Percentiles rank a stretch among this genome's conserved stretches.
These are phyloP conservation scores for Mycena chlorophos DNA, from an alignment of 768 basidiomycete genomes.

Conservation along the genomic window DNA sequence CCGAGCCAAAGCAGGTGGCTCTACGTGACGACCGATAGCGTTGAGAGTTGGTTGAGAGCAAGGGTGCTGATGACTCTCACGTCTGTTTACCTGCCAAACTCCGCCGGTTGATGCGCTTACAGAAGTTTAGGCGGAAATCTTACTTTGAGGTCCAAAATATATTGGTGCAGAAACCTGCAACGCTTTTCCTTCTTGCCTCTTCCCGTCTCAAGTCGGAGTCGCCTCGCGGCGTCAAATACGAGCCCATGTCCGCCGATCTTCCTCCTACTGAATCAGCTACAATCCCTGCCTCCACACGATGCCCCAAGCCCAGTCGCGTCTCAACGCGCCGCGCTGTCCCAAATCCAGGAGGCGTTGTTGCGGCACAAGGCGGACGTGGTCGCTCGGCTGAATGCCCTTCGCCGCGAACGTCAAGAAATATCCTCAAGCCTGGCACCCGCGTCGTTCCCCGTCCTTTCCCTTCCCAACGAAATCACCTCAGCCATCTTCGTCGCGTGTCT, in stretches of 20 bases:
- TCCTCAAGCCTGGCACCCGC: too few relatives aligned
- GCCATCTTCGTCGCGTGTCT: constrained; percentile 9
- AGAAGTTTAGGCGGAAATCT: too few relatives aligned
- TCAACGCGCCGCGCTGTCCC: background rate
- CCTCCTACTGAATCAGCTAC: background rate
- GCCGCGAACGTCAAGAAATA: too few relatives aligned
- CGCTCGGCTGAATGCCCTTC: background rate
- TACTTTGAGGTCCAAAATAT: too few relatives aligned
- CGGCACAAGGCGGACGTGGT: background rate
- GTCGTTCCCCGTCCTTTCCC: constrained; percentile 1
- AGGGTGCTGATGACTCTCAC: too few relatives aligned
- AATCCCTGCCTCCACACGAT: background rate
- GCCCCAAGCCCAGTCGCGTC: background rate
- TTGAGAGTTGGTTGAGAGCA: too few relatives aligned
- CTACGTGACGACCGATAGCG: too few relatives aligned
- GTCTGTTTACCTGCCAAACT: too few relatives aligned
- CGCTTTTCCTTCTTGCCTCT: background rate
- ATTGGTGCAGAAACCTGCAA: too few relatives aligned
- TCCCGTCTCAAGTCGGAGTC: background rate
- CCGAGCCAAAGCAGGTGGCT: too few relatives aligned
- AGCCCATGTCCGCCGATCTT: background rate
- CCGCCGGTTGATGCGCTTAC: too few relatives aligned
- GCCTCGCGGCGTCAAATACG: background rate
- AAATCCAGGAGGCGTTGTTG: background rate
- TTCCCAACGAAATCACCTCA: constrained; percentile 15